Conservation (phyloP, 179 eudicot species). For the Beta macrorhiza region DNA sequence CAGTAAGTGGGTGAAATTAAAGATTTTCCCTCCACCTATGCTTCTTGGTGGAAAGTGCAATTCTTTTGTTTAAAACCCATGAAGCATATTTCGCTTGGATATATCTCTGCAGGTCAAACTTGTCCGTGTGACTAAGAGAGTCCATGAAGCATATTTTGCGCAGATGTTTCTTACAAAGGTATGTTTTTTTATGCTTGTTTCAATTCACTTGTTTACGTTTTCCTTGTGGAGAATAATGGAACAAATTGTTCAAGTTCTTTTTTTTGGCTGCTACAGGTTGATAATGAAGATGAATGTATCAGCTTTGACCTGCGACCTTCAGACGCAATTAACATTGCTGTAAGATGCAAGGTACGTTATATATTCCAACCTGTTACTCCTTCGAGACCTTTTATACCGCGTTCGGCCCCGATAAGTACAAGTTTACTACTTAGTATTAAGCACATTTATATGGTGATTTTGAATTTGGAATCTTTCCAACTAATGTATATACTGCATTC, state of each 20-base stretch:
- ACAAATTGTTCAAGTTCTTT: not conserved
- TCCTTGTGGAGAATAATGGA: not conserved
- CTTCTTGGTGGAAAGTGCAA: not conserved
- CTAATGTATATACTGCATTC: not conserved
- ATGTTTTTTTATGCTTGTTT: conserved; percentile 4
- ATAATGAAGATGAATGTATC: conserved; percentile 60
- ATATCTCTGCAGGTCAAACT: conserved; percentile 66
- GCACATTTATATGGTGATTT: not conserved
- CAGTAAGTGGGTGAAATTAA: conserved; percentile 40
- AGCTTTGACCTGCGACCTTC: conserved; percentile 95
- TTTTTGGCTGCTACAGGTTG: conserved; percentile 45
- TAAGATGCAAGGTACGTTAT: conserved; percentile 80
- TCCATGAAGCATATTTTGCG: conserved; percentile 92
- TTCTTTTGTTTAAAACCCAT: not conserved
- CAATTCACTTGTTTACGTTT: not conserved
- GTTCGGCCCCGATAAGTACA: too few species aligned
- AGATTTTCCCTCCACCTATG: not conserved
- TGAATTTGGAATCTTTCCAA: not conserved
- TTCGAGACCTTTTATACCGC: not conserved
- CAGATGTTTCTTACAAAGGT: conserved; percentile 76
- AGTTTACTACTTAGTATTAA: not conserved
- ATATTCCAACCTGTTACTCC: conserved; percentile 4
- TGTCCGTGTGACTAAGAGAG: conserved; percentile 92
- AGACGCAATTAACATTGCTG: conserved; percentile 96
- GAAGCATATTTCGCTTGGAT: not conserved